Evolutionary conservation across 2,329 filamentous ascomycete species (phyloP), one percentile per base, ranked within the genome.

Genomic region (Diplocarpon mali): DNA sequence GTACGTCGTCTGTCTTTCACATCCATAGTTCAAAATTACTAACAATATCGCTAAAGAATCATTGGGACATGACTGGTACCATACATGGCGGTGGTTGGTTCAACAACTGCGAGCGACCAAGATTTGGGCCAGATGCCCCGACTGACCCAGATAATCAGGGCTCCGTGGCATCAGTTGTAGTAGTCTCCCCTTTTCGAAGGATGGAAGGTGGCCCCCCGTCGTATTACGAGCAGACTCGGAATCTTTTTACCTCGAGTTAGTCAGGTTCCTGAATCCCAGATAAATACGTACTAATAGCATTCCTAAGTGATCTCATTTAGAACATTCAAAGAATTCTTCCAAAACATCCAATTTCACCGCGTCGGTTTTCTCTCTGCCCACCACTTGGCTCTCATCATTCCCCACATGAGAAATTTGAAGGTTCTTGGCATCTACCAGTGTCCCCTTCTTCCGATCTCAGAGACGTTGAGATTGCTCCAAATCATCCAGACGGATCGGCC

Each of bases 391-490:
- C 43, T 61, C 1, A 9, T 60, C 1, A 49, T 61, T 20, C 59
- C 57, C 1, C 42, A 52, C 17, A 54, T 61, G 50, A 38, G 38
- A 13, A 55, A 57, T 5, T 38, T 61, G 2, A 49, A 46, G 13
- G 38, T 44, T 3, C 36, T 61, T 6, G 57, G 58, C 1, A 46
- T 61, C 9, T 58, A 59, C 27, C 54, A 54, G 14, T 61, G 59
- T 24, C 49, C 45, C 32, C 42, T 61, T 2, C 53, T 61, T 14
- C 54, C 57, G 27, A 30, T 61, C 10, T 53, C 53, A 0, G 41
- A 57, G 9, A 51, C 53, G 0, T 12, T 54, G 14, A 40, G 44
- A 5, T 41, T 61, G 2, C 42, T 61, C 1, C 37, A 57, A 2
- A 53, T 61, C 7, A 51, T 61, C 15, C 39, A 48, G 27, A 49